Percentiles rank a stretch among this genome's conserved stretches.
Conservation (phyloP, 768 basidiomycete genomes). For the Leucosporidium creatinivorum region DNA sequence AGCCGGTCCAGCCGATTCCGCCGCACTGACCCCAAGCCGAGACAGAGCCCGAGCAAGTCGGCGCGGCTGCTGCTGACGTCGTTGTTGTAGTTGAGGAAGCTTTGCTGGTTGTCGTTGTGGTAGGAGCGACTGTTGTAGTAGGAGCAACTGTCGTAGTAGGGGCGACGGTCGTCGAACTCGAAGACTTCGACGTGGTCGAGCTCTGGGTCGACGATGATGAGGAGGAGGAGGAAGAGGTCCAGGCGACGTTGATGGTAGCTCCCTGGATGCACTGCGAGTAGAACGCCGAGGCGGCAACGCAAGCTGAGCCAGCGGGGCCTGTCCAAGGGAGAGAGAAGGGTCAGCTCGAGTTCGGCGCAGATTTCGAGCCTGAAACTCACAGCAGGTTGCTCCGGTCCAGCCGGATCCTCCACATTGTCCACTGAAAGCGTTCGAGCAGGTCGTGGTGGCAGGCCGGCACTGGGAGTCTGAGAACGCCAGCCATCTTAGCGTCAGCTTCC, state of each 20-base stretch:
- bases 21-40: conserved; percentile 3
- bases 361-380: neutral
- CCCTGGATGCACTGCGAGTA: neutral
- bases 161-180: neutral
- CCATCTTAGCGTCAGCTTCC: neutral
- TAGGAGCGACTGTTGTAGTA: neutral
- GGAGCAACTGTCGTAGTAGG: neutral
- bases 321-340: neutral
- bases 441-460: neutral
- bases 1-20: neutral
- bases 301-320: neutral
- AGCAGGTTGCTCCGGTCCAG: neutral
- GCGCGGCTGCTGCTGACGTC: neutral
- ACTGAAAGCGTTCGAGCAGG: neutral
- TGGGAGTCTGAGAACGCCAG: neutral
- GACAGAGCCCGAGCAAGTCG: neutral
- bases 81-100: neutral
- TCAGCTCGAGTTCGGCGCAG: neutral
- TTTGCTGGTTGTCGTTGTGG: neutral
- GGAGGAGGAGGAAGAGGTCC: neutral
- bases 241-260: neutral
- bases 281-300: neutral
- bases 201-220: neutral
- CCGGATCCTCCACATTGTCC: neutral
- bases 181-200: neutral